Evolutionary conservation across 257 asterid species (phyloP), one percentile per base, ranked within the genome.

Genomic region (Petrea volubilis): DNA sequence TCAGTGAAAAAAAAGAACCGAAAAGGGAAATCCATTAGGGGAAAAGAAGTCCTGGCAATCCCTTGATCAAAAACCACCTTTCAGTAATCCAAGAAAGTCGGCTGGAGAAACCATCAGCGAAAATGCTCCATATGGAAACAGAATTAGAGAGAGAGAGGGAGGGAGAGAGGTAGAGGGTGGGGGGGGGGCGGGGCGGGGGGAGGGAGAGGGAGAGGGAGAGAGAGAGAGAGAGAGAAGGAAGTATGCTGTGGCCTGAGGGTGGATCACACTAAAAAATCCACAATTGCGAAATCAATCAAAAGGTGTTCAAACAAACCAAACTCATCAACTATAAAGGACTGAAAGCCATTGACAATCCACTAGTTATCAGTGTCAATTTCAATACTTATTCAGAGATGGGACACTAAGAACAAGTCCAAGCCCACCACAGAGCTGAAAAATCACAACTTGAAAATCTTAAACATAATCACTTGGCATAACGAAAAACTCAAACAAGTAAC

Each of bases 401-500:
- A 24, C 46, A 34, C 44, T 33, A 66, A 24, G 56, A 23, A 20
- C 21, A 50, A 67, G 40, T 17, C 69, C 47, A 36, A 73, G 23
- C 64, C 29, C 60, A 64, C 40, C 56, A 53, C 50, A 7, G n/a
- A 63, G 12, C 47, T 43, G 23, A 36, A 61, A 68, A 46, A 60
- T 50, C 76, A 67, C 59, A 71, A 52, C 23, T 67, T 67, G 51
- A 55, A 68, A 25, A 76, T 43, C 49, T 14, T 44, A 5, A 25
- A 33, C 76, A 44, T 24, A 64, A 57, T 24, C 1, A 28, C 50
- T 20, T 7, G 38, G 24, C 5, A 57, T 33, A 36, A 38, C 6
- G 43, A 38, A 4, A 38, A 38, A 38, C 43, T 38, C 9, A 7
- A 1, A 38, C 51, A 47, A 47, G n/a, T 11, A 47, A 5, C 23